A percentile compares a stretch with the other conserved stretches of the same genome.
phyloP scores from a whole-genome alignment of 2,329 filamentous ascomycete genomes.

The Cladophialophora yegresii region DNA sequence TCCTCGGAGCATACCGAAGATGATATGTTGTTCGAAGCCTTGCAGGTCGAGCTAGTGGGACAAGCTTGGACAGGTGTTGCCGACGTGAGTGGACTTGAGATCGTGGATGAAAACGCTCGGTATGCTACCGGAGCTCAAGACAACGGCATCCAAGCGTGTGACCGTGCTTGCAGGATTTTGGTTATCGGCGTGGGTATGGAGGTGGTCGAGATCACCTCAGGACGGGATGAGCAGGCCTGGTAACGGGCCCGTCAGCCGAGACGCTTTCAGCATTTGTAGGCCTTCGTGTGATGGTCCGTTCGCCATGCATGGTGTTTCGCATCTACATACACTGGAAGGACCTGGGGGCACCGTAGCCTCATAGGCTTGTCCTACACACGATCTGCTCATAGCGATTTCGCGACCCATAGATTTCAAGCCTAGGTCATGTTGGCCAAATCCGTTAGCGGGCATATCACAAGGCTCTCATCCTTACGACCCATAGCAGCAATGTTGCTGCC shows the following conservation, averaged over 20 bases:
- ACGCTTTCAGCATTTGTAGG: background rate
- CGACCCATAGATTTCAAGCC: too few species aligned
- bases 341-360: background rate
- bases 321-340: background rate
- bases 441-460: too few species aligned
- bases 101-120: constrained; percentile 11
- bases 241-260: background rate
- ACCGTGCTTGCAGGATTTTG: constrained; percentile 19
- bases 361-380: background rate
- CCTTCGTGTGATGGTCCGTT: background rate
- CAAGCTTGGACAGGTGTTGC: constrained; percentile 34
- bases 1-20: background rate
- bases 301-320: background rate
- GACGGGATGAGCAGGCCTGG: background rate
- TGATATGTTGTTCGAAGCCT: constrained; percentile 12
- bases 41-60: constrained; percentile 25
- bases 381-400: too few species aligned
- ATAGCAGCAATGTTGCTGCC: too few species aligned
- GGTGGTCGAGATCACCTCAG: constrained; percentile 12
- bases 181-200: constrained; percentile 36
- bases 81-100: constrained; percentile 32
- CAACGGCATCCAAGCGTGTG: background rate
- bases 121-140: background rate
- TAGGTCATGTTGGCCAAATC: too few species aligned
- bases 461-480: too few species aligned